Conservation (phyloP, 148 eudicot species). For the Fagopyrum homotropicum region DNA sequence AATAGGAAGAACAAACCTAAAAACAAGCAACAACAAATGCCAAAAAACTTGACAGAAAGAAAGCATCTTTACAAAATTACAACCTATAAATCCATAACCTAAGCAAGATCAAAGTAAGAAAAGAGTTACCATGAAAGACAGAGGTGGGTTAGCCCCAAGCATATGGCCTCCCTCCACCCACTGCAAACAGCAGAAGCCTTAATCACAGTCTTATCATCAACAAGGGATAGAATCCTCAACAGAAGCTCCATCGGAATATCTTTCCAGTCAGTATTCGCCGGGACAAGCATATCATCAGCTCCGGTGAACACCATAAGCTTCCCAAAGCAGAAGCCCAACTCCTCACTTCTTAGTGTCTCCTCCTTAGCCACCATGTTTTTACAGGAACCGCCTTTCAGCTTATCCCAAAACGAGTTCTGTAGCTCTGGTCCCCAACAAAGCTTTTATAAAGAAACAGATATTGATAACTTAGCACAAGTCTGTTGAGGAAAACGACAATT, state of each 20-base stretch:
- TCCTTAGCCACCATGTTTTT: constrained; percentile 30
- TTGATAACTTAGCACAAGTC: background rate
- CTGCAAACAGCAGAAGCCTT: constrained; percentile 76
- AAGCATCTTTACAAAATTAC: background rate
- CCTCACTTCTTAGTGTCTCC: constrained; percentile 40
- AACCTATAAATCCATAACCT: background rate
- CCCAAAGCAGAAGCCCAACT: constrained; percentile 49
- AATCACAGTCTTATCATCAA: constrained; percentile 75
- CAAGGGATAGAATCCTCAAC: constrained; percentile 61
- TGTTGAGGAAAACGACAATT: constrained; percentile 9
- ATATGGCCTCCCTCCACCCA: constrained; percentile 91
- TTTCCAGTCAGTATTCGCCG: constrained; percentile 57
- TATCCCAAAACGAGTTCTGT: background rate
- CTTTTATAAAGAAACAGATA: background rate
- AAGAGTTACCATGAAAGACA: constrained; percentile 65
- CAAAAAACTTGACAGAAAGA: background rate
- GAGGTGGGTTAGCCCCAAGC: constrained; percentile 64
- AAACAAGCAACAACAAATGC: background rate
- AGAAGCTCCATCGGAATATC: constrained; percentile 91
- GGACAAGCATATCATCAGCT: constrained; percentile 25
- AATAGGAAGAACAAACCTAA: background rate
- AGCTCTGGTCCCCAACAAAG: background rate
- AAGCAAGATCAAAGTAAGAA: too few species aligned
- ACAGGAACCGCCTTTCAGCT: background rate
- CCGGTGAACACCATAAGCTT: constrained; percentile 56